Conservation (phyloP, 306 rosid species). For the Dalbergia cultrata region DNA sequence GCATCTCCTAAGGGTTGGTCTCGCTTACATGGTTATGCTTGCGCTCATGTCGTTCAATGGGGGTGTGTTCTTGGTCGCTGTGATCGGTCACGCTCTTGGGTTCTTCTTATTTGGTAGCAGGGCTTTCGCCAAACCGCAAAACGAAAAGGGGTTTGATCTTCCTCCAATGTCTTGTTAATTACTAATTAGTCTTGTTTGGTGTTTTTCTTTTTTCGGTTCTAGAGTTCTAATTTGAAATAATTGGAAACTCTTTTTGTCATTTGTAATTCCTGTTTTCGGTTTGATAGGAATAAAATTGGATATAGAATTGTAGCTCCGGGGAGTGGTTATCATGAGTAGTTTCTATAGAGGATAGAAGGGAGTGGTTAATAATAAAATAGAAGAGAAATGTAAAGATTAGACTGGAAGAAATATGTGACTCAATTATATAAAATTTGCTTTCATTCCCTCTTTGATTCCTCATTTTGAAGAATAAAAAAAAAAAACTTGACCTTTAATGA, state of each 20-base stretch:
- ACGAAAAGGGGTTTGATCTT: conserved; percentile 54
- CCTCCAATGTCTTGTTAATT: conserved; percentile 67
- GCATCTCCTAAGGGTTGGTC: conserved; percentile 64
- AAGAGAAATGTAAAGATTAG: no score
- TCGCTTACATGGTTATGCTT: conserved; percentile 81
- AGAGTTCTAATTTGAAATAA: neutral
- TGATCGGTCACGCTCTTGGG: conserved; percentile 76
- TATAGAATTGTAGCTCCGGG: neutral
- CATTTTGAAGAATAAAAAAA: no score
- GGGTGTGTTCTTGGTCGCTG: conserved; percentile 74
- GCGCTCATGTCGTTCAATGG: conserved; percentile 89
- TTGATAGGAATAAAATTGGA: neutral
- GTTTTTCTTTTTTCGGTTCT: neutral
- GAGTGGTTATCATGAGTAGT: no score
- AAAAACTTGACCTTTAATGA: no score
- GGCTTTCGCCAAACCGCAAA: conserved; percentile 49
- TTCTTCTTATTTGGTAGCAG: conserved; percentile 64
- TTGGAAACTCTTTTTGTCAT: neutral
- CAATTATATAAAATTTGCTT: no score
- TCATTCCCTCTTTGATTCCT: no score
- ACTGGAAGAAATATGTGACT: no score
- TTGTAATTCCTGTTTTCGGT: neutral
- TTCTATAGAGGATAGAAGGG: no score
- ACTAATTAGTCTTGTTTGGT: no score
- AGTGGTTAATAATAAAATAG: no score